phyloP scores from a whole-genome alignment of 139 green algal genomes.

The Medakamo hakoo region DNA sequence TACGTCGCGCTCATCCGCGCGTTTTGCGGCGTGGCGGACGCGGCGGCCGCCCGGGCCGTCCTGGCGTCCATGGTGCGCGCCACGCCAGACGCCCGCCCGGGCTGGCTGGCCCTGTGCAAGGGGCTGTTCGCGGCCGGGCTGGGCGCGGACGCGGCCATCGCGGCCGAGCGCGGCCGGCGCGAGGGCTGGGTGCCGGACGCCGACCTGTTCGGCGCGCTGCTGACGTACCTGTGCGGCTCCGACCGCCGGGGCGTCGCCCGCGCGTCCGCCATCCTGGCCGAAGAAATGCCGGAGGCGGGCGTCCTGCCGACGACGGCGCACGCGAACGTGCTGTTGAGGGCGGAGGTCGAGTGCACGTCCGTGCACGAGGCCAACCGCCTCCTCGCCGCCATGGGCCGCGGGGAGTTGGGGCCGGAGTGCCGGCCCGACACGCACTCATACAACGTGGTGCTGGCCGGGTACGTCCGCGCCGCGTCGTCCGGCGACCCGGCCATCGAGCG shows the following conservation, averaged over 20 bases:
- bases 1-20: constrained; percentile 14
- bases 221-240: neutral
- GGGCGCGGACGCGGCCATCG: neutral
- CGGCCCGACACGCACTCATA: neutral
- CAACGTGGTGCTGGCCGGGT: neutral
- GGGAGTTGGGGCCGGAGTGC: neutral
- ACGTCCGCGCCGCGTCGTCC: neutral
- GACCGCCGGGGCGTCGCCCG: neutral
- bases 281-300: neutral
- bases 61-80: constrained; percentile 6
- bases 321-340: neutral
- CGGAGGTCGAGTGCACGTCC: neutral
- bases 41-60: constrained; percentile 4
- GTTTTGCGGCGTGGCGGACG: constrained; percentile 2
- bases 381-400: neutral
- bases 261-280: neutral
- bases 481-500: no score
- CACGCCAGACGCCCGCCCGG: neutral
- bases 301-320: neutral
- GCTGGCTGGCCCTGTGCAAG: constrained; percentile 4
- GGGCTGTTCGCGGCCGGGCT: neutral
- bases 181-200: neutral
- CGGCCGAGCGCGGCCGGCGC: neutral
- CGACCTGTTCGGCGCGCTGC: neutral
- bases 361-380: neutral